Evolutionary conservation across 495 filamentous ascomycete species (phyloP), one percentile per base, ranked within the genome.

Genomic region (Thermochaetoides thermophila): DNA sequence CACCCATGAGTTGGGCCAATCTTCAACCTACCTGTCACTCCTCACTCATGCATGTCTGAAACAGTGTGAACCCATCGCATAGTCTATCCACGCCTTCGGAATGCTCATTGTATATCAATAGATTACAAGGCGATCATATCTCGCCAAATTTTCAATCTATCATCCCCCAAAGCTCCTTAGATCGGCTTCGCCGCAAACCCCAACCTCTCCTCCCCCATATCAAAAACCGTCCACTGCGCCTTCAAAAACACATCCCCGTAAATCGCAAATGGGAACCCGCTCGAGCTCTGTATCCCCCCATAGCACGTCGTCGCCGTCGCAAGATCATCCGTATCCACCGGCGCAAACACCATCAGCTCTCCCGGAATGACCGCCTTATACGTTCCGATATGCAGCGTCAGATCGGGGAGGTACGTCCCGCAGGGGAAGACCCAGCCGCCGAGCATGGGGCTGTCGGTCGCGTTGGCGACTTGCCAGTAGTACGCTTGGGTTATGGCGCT

Each of bases 221-320:
- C 80, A 48, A 84, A 84, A 23, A 84, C 68, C 29, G 73, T 73
- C 51, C 79, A 84, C n/a, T 78, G 59, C 3, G 64, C 66, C 63
- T 82, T 82, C 50, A 86, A 54, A 46, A 81, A 84, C 4, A 72
- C 69, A 40, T 76, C 78, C 7, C 81, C 81, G 6, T 84, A 53
- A 35, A 86, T 78, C 39, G 76, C 73, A 48, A 82, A 73, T 12
- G 60, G 67, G 24, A 83, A 62, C 21, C 71, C 71, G 17, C 56
- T 53, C 37, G 75, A 63, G 33, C 59, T 61, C 61, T 84, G 78
- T 27, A 82, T 64, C 13, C 74, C 73, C 22, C 78, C 78, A 38
- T 66, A 78, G 57, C 78, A 84, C 35, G 53, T 61, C 7, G 53
- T 63, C 2, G 56, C 56, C 10, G 44, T 48, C n/a, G 41, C 56